Evolutionary conservation across 345 rosid species (phyloP), one percentile per base, ranked within the genome.

Genomic region (Citropsis articulata): DNA sequence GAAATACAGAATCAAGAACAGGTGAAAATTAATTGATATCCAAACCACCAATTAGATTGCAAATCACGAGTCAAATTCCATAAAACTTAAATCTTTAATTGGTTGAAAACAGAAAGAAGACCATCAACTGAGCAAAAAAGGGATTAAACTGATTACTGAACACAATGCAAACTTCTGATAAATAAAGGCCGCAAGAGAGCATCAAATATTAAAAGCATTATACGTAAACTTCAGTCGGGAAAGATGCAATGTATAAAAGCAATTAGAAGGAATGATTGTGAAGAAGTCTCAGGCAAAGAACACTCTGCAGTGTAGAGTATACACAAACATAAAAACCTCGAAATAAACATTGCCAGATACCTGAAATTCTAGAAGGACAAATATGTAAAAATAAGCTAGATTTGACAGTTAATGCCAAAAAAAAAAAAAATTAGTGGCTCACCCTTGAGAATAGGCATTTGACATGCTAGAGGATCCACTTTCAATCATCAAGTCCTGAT

Each of bases 391-490:
- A 59, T 69, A 50, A 21, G 27, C 69, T 21, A 30, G 13, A 53
- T 45, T 75, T 73, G 50, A 3, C 38, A 45, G 64, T 38, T 62
- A 74, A 56, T 22, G 28, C 30, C 63, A 8, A 38, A 38, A 57
- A 21, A 70, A 62, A 64, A 3, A 19, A 3, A 35, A 28, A 64
- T 0, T 12, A 24, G 6, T 35, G 71, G 71, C 84, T 83, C 84
- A 94, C 98, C 92, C 90, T 87, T 90, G 89, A 83, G 95, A 89
- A 81, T 83, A 89, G 48, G 84, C 82, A 82, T 79, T 87, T 65
- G 97, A 91, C 65, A 84, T 50, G 72, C 75, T 82, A 31, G 60
- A 80, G 59, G 88, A 81, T 77, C 76, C 90, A 66, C 70, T 79
- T 56, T 83, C 86, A 30, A 77, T 77, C 0, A 57, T 71, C 60